A percentile compares a stretch with the other conserved stretches of the same genome.
Conservation (phyloP, 208 protist genomes). For the Leishmania turanica region DNA sequence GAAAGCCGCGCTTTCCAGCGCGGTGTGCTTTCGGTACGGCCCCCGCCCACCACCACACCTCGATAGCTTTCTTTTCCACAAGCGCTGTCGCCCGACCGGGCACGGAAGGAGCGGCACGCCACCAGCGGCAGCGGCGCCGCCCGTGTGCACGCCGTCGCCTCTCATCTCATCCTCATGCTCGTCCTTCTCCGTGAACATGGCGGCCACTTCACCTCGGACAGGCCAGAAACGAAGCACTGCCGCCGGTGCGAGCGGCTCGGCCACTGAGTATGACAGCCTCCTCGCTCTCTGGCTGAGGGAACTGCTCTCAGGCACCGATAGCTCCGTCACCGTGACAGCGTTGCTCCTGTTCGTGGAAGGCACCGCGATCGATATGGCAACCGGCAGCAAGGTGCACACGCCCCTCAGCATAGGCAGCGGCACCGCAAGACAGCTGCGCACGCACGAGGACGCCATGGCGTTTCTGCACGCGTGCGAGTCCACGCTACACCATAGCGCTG, state of each 20-base stretch:
- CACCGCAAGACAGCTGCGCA: background rate
- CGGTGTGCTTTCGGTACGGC: conserved; percentile 30
- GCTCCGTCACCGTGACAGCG: background rate
- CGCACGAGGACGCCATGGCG: background rate
- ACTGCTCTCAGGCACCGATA: background rate
- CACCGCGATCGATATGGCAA: conserved; percentile 11
- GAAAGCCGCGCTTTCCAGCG: background rate
- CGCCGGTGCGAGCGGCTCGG: background rate
- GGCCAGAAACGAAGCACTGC: background rate
- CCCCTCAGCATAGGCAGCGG: background rate
- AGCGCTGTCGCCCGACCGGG: background rate
- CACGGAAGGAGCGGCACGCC: background rate
- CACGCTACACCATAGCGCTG: background rate
- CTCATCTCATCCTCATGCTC: background rate
- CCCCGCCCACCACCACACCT: conserved; percentile 5
- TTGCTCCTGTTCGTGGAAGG: conserved; percentile 18
- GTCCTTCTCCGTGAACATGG: background rate
- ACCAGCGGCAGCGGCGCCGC: background rate
- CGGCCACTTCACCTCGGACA: background rate
- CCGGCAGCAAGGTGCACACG: background rate
- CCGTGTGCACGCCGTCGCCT: background rate
- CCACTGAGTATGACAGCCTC: conserved; percentile 17
- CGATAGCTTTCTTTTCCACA: conserved; percentile 24
- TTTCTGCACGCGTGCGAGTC: conserved; percentile 20
- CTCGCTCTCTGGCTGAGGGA: conserved; percentile 23